phyloP scores from a whole-genome alignment of 2,329 filamentous ascomycete genomes.

The Pseudopyricularia javanii region DNA sequence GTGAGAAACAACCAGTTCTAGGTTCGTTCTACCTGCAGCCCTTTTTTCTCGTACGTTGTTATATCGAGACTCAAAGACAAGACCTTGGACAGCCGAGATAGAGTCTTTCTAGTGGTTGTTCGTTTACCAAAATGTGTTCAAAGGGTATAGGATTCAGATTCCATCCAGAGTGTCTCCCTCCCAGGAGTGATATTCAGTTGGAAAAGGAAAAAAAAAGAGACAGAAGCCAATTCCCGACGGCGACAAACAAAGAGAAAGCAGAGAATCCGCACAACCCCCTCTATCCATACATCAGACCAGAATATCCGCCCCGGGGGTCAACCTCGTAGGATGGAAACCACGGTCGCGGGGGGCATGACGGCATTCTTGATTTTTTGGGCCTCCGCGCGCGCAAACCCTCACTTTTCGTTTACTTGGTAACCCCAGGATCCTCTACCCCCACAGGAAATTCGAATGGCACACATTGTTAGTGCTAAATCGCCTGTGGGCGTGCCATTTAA shows the following conservation, averaged over 20 bases:
- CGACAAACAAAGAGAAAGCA: background rate
- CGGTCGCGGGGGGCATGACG: background rate
- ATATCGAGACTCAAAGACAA: too few species aligned
- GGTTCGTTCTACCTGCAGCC: too few species aligned
- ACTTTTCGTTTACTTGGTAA: too few species aligned
- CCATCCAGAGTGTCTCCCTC: background rate
- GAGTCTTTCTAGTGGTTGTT: too few species aligned
- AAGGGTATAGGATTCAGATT: background rate
- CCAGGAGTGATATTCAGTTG: background rate
- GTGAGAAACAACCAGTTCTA: background rate
- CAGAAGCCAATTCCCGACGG: background rate
- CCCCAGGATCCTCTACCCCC: background rate
- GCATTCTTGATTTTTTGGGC: background rate
- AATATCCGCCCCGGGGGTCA: background rate
- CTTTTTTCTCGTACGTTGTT: too few species aligned
- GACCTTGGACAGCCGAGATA: too few species aligned
- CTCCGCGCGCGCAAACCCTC: background rate
- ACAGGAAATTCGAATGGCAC: too few species aligned
- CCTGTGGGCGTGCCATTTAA: too few species aligned
- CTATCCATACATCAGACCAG: background rate
- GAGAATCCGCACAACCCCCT: background rate
- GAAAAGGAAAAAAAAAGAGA: background rate
- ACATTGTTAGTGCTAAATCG: too few species aligned
- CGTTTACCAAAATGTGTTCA: too few species aligned
- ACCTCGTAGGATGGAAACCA: background rate